These are phyloP conservation scores for Diatrype stigma DNA, from an alignment of 2,329 filamentous ascomycete species.

Conservation along the genomic window DNA sequence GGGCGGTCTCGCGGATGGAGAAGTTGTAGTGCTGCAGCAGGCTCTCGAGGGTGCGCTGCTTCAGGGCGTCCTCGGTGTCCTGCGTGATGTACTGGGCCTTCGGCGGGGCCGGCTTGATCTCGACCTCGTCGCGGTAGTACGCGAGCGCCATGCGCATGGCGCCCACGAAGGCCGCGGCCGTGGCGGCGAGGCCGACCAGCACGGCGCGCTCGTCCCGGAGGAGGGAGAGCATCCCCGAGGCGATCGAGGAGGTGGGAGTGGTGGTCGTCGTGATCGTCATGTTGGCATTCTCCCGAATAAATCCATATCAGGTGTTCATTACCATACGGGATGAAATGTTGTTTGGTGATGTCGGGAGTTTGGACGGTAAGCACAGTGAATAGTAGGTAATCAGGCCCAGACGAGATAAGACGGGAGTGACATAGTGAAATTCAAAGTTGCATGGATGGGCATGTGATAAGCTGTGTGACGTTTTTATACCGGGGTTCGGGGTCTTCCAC, in stretches of 20 bases:
- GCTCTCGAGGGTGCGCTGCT: constrained; percentile 61
- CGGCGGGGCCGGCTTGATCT: constrained; percentile 60
- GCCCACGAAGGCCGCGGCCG: constrained; percentile 54
- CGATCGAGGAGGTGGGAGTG: no score
- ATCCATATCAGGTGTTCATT: not conserved
- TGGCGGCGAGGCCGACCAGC: constrained; percentile 50
- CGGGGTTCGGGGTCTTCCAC: no score
- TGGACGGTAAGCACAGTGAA: no score
- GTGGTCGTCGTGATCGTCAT: constrained; percentile 28
- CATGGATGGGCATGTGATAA: no score
- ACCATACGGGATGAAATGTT: not conserved
- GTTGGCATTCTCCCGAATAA: constrained; percentile 11
- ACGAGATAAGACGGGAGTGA: no score
- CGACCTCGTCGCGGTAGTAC: constrained; percentile 58
- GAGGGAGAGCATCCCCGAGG: constrained; percentile 29
- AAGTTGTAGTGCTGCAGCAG: constrained; percentile 68
- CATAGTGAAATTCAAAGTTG: no score
- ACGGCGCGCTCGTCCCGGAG: constrained; percentile 50
- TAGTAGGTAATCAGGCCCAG: no score
- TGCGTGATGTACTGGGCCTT: constrained; percentile 72
- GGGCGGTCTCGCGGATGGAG: constrained; percentile 65
- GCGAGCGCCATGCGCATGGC: constrained; percentile 56
- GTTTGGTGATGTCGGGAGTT: not conserved
- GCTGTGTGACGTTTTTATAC: no score
- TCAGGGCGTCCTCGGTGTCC: constrained; percentile 68